These are phyloP conservation scores for Coemansia erecta DNA, from an alignment of 192 early-diverging fungal species.

Conservation along the genomic window DNA sequence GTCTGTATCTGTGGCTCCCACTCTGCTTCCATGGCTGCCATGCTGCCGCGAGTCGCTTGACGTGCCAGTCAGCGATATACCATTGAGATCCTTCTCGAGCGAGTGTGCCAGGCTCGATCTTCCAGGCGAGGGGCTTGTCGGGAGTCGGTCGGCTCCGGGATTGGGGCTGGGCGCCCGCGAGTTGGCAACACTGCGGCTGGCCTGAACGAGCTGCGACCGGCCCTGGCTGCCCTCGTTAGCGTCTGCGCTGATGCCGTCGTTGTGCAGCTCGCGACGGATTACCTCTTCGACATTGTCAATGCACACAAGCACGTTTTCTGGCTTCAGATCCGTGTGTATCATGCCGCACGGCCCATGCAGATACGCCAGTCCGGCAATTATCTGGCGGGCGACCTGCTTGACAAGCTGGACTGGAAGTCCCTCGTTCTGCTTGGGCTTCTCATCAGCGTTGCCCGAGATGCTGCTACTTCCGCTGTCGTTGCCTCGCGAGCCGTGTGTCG, in stretches of 20 bases:
- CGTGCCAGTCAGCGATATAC: slow-evolving; percentile 61
- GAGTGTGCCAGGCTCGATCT: slow-evolving; percentile 24
- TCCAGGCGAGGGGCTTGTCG: not conserved
- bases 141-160: slow-evolving; percentile 6
- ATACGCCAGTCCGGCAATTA: slow-evolving; percentile 89
- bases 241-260: slow-evolving; percentile 9
- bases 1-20: not conserved
- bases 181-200: slow-evolving; percentile 53
- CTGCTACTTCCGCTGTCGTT: slow-evolving; percentile 5
- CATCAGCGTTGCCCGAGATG: slow-evolving; percentile 11
- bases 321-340: slow-evolving; percentile 98
- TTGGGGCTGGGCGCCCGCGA: slow-evolving; percentile 48
- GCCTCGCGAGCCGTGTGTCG: not conserved
- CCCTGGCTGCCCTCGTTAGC: not conserved
- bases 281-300: slow-evolving; percentile 83
- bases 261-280: slow-evolving; percentile 54
- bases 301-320: slow-evolving; percentile 95
- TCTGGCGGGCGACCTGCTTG: slow-evolving; percentile 87
- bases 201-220: slow-evolving; percentile 21
- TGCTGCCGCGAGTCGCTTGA: slow-evolving; percentile 11
- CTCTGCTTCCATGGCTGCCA: slow-evolving; percentile 1
- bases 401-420: slow-evolving; percentile 87
- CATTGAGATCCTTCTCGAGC: slow-evolving; percentile 65
- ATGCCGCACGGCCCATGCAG: slow-evolving; percentile 91
- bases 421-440: slow-evolving; percentile 25